A percentile compares a stretch with the other conserved stretches of the same genome.
These are phyloP conservation scores for Mycena galericulata DNA, from an alignment of 768 basidiomycete species.

Conservation along the genomic window DNA sequence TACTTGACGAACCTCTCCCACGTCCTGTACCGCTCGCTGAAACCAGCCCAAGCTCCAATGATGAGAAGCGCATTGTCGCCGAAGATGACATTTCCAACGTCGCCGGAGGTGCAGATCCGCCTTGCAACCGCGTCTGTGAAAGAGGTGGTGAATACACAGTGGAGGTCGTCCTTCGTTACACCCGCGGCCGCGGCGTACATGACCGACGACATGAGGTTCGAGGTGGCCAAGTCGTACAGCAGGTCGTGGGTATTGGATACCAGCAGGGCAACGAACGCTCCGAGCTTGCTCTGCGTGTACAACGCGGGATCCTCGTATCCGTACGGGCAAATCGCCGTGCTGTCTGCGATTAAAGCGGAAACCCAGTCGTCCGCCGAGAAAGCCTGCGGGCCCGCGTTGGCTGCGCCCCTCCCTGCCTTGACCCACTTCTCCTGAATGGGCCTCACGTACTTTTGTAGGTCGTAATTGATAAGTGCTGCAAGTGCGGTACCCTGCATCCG, in stretches of 20 bases:
- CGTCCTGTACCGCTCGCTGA: slow-evolving; percentile 13
- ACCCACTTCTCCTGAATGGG: slow-evolving; percentile 17
- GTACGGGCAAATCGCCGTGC: background rate
- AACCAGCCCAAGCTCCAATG: background rate
- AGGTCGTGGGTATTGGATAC: background rate
- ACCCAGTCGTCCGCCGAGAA: slow-evolving; percentile 3
- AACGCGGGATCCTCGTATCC: background rate
- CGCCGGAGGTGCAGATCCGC: background rate
- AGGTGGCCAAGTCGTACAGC: slow-evolving; percentile 3
- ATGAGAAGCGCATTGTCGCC: background rate
- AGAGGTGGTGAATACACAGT: background rate
- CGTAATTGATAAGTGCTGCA: slow-evolving; percentile 14
- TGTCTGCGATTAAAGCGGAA: background rate
- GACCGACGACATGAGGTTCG: background rate
- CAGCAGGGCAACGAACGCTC: background rate
- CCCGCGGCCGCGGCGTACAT: slow-evolving; percentile 5
- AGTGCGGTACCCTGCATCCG: slow-evolving; percentile 14
- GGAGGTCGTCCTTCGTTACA: background rate
- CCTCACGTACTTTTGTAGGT: slow-evolving; percentile 11
- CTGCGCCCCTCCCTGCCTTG: background rate
- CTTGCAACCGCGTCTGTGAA: background rate
- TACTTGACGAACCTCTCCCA: slow-evolving; percentile 24
- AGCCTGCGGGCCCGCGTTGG: background rate
- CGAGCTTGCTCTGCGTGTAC: background rate
- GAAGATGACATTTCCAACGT: background rate